Conservation (phyloP, 345 rosid species). For the Moringa oleifera region DNA sequence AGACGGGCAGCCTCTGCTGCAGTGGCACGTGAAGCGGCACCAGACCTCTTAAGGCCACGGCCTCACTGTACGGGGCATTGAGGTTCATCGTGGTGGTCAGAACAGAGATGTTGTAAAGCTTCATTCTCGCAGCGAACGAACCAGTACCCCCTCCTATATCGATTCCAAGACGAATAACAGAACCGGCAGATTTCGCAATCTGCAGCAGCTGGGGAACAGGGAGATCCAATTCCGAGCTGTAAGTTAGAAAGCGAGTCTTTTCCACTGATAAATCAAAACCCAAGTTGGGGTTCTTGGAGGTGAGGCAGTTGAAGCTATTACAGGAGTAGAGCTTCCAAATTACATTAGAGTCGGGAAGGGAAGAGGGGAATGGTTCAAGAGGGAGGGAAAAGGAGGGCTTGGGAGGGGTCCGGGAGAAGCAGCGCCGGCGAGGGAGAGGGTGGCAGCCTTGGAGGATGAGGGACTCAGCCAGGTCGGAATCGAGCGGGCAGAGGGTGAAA, state of each 20-base stretch:
- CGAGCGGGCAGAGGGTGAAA: slow-evolving; percentile 72
- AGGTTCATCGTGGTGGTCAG: slow-evolving; percentile 89
- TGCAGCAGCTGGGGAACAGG: slow-evolving; percentile 80
- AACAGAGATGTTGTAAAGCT: slow-evolving; percentile 57
- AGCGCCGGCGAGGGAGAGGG: slow-evolving; percentile 98
- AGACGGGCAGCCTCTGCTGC: slow-evolving; percentile 88
- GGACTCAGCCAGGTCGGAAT: slow-evolving; percentile 71
- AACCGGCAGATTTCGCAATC: slow-evolving; percentile 50
- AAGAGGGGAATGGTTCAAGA: slow-evolving; percentile 41
- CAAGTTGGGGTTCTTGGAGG: slow-evolving; percentile 36
- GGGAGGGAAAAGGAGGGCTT: slow-evolving; percentile 46
- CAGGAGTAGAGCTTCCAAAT: slow-evolving; percentile 71
- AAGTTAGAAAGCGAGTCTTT: slow-evolving; percentile 36
- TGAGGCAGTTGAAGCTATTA: slow-evolving; percentile 67
- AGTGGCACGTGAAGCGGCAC: slow-evolving; percentile 88
- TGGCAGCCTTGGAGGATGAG: slow-evolving; percentile 91
- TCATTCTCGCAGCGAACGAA: slow-evolving; percentile 83
- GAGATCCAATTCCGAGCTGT: slow-evolving; percentile 76
- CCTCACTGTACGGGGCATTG: slow-evolving; percentile 86
- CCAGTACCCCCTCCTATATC: slow-evolving; percentile 93
- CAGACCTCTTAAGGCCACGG: slow-evolving; percentile 77
- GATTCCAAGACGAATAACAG: slow-evolving; percentile 65
- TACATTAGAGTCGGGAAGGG: slow-evolving; percentile 61
- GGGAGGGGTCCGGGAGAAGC: slow-evolving; percentile 76
- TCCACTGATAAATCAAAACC: slow-evolving; percentile 60